These are phyloP conservation scores for Discostella stelligeroides DNA, from an alignment of 108 stramenopile species.

Conservation along the genomic window DNA sequence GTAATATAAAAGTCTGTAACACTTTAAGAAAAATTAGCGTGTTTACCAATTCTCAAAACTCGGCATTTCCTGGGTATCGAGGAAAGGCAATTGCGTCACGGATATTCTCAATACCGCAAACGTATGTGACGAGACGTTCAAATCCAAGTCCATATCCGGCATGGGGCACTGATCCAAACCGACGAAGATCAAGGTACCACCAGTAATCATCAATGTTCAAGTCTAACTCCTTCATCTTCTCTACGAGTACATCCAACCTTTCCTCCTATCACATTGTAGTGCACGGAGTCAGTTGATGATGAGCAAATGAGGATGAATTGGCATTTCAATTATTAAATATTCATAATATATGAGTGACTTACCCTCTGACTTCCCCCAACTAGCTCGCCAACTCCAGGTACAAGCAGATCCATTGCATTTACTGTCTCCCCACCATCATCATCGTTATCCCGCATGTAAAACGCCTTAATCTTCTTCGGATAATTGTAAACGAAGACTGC, in stretches of 20 bases:
- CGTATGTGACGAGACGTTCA: slow-evolving; percentile 97
- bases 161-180: slow-evolving; percentile 97
- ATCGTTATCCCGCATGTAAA: slow-evolving; percentile 99
- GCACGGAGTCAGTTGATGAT: no score
- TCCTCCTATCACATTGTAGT: slow-evolving; percentile 57
- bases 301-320: no score
- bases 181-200: slow-evolving; percentile 95
- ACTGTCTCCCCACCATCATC: slow-evolving; percentile 96
- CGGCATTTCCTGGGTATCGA: slow-evolving; percentile 95
- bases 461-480: slow-evolving; percentile 97
- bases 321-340: background rate
- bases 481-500: slow-evolving; percentile 98
- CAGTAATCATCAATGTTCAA: slow-evolving; percentile 94
- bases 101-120: slow-evolving; percentile 98
- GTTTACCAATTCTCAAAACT: slow-evolving; percentile 70
- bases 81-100: slow-evolving; percentile 98
- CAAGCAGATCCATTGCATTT: slow-evolving; percentile 98
- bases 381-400: slow-evolving; percentile 98
- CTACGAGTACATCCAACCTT: slow-evolving; percentile 86
- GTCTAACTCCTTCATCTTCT: slow-evolving; percentile 88
- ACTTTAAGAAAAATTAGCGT: no score
- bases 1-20: no score
- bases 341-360: slow-evolving; percentile 8
- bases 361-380: slow-evolving; percentile 97
- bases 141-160: slow-evolving; percentile 99